Conservation (phyloP, 2,329 filamentous ascomycete genomes). For the Septoria petroselini region DNA sequence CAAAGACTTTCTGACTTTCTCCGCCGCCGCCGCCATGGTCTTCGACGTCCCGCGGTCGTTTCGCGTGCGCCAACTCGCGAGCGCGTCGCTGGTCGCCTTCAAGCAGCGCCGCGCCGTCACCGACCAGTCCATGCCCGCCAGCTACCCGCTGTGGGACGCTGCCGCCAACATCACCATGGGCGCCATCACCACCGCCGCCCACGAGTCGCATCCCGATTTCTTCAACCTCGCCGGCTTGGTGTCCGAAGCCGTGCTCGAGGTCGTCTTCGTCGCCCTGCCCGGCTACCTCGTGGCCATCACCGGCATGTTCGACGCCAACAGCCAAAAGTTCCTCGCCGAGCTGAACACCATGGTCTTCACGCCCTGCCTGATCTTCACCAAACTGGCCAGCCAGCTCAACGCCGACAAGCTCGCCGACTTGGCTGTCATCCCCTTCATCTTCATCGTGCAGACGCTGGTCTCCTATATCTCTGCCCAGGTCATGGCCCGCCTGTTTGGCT, state of each 20-base stretch:
- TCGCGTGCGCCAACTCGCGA: slow-evolving; percentile 34
- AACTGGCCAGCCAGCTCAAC: slow-evolving; percentile 89
- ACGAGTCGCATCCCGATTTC: slow-evolving; percentile 56
- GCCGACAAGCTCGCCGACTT: slow-evolving; percentile 86
- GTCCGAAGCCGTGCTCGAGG: slow-evolving; percentile 91
- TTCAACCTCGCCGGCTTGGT: slow-evolving; percentile 74
- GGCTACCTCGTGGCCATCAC: slow-evolving; percentile 87
- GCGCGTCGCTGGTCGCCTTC: slow-evolving; percentile 40
- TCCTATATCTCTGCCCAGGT: slow-evolving; percentile 74
- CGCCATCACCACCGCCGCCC: slow-evolving; percentile 20
- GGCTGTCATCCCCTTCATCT: slow-evolving; percentile 92
- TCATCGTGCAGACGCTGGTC: slow-evolving; percentile 79
- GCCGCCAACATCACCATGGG: slow-evolving; percentile 34
- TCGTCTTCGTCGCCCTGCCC: slow-evolving; percentile 89
- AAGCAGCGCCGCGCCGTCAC: slow-evolving; percentile 35
- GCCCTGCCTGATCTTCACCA: slow-evolving; percentile 95
- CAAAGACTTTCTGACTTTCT: too few species aligned
- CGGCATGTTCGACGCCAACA: slow-evolving; percentile 91
- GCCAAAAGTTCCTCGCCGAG: slow-evolving; percentile 95
- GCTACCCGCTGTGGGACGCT: slow-evolving; percentile 33
- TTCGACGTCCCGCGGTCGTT: slow-evolving; percentile 50
- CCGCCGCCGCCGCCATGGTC: background rate
- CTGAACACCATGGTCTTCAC: slow-evolving; percentile 96
- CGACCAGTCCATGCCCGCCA: slow-evolving; percentile 27
- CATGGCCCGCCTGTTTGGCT: slow-evolving; percentile 72